Conservation (phyloP, 805 yeast species). For the Schizosaccharomyces japonicus region DNA sequence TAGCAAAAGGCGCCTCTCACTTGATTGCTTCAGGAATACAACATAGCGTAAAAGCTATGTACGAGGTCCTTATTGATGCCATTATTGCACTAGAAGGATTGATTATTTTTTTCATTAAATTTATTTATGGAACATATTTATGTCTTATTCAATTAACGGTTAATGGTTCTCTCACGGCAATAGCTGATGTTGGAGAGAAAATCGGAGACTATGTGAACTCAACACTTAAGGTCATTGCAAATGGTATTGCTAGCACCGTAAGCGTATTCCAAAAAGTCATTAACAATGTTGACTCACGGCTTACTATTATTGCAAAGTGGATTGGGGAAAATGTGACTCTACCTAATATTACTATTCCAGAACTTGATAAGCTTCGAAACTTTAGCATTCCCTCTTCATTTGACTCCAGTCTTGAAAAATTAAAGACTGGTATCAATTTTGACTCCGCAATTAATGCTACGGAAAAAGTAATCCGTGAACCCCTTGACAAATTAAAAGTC, state of each 20-base stretch:
- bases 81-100: conserved; percentile 36
- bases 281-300: conserved; percentile 30
- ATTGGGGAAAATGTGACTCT: conserved; percentile 28
- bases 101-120: conserved; percentile 38
- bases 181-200: conserved; percentile 46
- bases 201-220: conserved; percentile 37
- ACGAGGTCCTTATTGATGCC: neutral
- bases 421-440: conserved; percentile 33
- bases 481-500: conserved; percentile 28
- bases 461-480: conserved; percentile 27
- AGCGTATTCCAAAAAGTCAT: conserved; percentile 33
- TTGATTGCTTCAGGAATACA: neutral
- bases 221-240: conserved; percentile 30
- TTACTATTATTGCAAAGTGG: conserved; percentile 29
- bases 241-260: conserved; percentile 43
- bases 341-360: conserved; percentile 17
- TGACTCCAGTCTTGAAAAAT: conserved; percentile 27
- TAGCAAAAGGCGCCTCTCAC: neutral
- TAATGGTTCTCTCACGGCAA: conserved; percentile 47
- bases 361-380: conserved; percentile 30
- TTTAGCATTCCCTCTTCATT: conserved; percentile 44
- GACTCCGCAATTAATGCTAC: conserved; percentile 38
- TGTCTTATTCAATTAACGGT: conserved; percentile 58
- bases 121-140: conserved; percentile 66
- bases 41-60: neutral